Evolutionary conservation across 2,329 filamentous ascomycete genomes (phyloP).

Genomic region (Fusarium mundagurra): DNA sequence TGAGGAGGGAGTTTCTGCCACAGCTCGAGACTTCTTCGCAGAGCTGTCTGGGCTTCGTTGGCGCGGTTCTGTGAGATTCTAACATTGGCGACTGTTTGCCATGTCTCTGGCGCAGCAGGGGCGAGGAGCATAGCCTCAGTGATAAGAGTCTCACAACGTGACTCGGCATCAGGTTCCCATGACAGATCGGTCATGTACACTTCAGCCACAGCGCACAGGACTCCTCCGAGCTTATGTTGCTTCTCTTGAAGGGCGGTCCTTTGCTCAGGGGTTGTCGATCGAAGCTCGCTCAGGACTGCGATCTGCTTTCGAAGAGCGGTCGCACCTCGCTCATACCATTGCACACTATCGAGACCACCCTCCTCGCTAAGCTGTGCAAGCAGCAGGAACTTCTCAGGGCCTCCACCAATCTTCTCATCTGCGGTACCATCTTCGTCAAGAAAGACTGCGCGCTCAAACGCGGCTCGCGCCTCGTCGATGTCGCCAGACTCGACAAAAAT

Average conservation of each 20-base stretch:
- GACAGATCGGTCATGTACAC: slow-evolving; percentile 99
- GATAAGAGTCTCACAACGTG: slow-evolving; percentile 85
- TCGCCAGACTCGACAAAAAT: slow-evolving; percentile 87
- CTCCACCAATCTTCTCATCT: slow-evolving; percentile 78
- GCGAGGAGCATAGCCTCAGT: slow-evolving; percentile 90
- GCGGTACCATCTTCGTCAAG: slow-evolving; percentile 80
- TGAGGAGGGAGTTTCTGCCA: slow-evolving; percentile 84
- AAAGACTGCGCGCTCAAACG: slow-evolving; percentile 77
- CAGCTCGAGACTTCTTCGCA: slow-evolving; percentile 80
- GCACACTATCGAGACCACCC: slow-evolving; percentile 71
- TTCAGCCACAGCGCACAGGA: slow-evolving; percentile 93
- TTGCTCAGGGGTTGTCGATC: slow-evolving; percentile 51
- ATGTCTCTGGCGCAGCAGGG: slow-evolving; percentile 84
- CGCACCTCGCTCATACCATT: slow-evolving; percentile 77
- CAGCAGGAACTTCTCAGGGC: slow-evolving; percentile 94
- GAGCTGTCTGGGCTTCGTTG: slow-evolving; percentile 82
- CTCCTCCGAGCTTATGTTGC: slow-evolving; percentile 83
- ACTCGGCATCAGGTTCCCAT: slow-evolving; percentile 91
- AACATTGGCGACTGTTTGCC: slow-evolving; percentile 94
- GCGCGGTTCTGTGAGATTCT: slow-evolving; percentile 85
- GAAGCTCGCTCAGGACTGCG: slow-evolving; percentile 64
- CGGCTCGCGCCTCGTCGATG: slow-evolving; percentile 75
- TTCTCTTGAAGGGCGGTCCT: slow-evolving; percentile 68
- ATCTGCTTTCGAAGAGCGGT: slow-evolving; percentile 77
- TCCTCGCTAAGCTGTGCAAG: slow-evolving; percentile 87